Evolutionary conservation across 208 protist species (phyloP).

Genomic region (Acanthamoeba royreba): DNA sequence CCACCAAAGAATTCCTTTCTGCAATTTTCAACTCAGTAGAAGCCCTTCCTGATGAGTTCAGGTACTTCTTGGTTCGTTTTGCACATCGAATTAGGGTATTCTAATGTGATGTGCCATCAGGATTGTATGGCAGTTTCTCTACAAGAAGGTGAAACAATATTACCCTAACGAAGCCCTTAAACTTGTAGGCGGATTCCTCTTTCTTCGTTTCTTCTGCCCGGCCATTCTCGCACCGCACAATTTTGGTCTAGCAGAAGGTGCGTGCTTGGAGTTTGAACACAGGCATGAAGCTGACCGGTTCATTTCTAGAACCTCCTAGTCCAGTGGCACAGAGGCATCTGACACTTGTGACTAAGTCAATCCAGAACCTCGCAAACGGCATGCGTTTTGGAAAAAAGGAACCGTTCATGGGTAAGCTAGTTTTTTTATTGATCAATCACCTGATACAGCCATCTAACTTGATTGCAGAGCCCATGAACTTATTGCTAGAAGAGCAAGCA

Average conservation of each 20-base stretch:
- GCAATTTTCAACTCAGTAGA: background rate
- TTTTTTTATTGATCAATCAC: background rate
- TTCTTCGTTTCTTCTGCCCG: background rate
- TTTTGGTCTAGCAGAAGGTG: background rate
- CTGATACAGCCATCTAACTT: background rate
- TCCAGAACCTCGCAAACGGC: constrained; percentile 18
- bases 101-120: background rate
- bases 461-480: background rate
- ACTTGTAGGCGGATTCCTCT: background rate
- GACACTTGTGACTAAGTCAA: background rate
- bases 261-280: background rate
- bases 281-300: too few species aligned
- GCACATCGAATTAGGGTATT: too few species aligned
- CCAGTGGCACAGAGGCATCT: background rate
- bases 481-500: background rate
- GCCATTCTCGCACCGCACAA: constrained; percentile 2
- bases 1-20: background rate
- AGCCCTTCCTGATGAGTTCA: background rate
- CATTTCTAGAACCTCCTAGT: background rate
- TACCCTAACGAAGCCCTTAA: background rate
- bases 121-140: background rate
- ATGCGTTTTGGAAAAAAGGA: constrained; percentile 23
- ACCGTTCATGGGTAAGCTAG: background rate
- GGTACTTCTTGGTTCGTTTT: too few species aligned
- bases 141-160: background rate